Evolutionary conservation across 2,329 filamentous ascomycete genomes (phyloP).

Genomic region (Colletotrichum limetticola): DNA sequence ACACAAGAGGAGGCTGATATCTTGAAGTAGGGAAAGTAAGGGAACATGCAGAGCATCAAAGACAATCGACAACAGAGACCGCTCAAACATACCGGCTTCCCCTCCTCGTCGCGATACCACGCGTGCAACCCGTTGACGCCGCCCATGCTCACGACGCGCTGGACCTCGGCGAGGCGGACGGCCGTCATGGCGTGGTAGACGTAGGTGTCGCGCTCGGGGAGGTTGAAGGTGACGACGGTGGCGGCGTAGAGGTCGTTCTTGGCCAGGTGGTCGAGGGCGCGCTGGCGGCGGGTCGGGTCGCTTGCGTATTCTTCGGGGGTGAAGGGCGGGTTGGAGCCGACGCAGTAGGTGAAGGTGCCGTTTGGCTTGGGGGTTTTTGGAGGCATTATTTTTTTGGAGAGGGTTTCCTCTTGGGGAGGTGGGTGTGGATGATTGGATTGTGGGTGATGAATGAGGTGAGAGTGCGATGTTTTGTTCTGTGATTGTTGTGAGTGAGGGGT

Average conservation of each 20-base stretch:
- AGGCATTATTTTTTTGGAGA: not conserved
- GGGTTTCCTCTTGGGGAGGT: not conserved
- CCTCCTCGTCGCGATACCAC: conserved; percentile 58
- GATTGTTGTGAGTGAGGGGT: not conserved
- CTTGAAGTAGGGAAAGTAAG: too few relatives aligned
- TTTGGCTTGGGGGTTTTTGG: conserved; percentile 19
- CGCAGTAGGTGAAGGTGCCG: conserved; percentile 50
- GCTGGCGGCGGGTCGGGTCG: conserved; percentile 50
- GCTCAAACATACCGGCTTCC: conserved; percentile 43
- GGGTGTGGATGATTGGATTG: not conserved
- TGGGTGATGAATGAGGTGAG: not conserved
- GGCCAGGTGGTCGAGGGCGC: conserved; percentile 50
- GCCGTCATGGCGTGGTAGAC: conserved; percentile 63
- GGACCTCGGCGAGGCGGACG: conserved; percentile 60
- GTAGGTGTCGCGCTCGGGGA: conserved; percentile 57
- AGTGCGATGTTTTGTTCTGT: not conserved
- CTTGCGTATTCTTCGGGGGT: conserved; percentile 50
- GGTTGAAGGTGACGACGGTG: conserved; percentile 54
- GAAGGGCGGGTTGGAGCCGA: conserved; percentile 54
- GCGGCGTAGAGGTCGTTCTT: conserved; percentile 55
- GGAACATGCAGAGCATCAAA: too few relatives aligned
- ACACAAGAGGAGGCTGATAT: too few relatives aligned
- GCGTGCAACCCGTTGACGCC: conserved; percentile 57
- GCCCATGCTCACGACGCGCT: conserved; percentile 57
- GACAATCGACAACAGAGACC: not conserved